phyloP scores from a whole-genome alignment of 2,329 filamentous ascomycete genomes.

The Epichloe brachyelytri region DNA sequence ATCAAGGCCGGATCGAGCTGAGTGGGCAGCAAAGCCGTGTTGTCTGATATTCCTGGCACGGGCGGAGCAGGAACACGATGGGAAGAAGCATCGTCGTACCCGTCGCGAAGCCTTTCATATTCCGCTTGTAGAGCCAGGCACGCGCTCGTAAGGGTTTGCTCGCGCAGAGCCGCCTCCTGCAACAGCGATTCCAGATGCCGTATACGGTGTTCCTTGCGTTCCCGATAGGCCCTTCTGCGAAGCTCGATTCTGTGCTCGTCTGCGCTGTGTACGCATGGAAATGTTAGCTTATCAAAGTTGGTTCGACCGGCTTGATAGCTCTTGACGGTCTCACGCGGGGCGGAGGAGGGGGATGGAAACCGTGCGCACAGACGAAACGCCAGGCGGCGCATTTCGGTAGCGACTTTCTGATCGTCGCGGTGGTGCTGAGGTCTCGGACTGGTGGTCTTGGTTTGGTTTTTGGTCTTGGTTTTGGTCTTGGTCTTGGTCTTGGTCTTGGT shows the following conservation, averaged over 20 bases:
- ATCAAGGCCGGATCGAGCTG: neutral
- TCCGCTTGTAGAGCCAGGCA: constrained; percentile 37
- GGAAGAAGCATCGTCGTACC: neutral
- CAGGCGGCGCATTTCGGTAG: constrained; percentile 38
- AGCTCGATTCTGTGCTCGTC: constrained; percentile 16
- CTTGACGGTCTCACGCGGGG: too few relatives aligned
- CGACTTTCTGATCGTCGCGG: constrained; percentile 34
- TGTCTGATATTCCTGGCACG: too few relatives aligned
- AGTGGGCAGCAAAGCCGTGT: neutral
- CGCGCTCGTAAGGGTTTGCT: constrained; percentile 40
- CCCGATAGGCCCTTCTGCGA: too few relatives aligned
- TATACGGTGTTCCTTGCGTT: constrained; percentile 20
- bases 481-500: neutral
- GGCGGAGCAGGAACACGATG: too few relatives aligned
- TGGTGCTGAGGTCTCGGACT: too few relatives aligned
- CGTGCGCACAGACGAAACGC: constrained; percentile 32
- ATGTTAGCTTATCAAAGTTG: constrained; percentile 1
- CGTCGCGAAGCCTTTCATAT: constrained; percentile 23
- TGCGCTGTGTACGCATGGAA: constrained; percentile 12
- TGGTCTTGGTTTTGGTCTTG: neutral
- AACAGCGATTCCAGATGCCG: constrained; percentile 48
- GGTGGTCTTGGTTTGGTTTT: neutral
- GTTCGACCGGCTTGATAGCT: too few relatives aligned
- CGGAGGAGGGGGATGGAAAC: too few relatives aligned
- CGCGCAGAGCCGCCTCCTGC: constrained; percentile 34